Base-by-base conservation (phyloP, 2,329 filamentous ascomycete genomes). In the Neoscytalidium dimidiatum region DNA sequence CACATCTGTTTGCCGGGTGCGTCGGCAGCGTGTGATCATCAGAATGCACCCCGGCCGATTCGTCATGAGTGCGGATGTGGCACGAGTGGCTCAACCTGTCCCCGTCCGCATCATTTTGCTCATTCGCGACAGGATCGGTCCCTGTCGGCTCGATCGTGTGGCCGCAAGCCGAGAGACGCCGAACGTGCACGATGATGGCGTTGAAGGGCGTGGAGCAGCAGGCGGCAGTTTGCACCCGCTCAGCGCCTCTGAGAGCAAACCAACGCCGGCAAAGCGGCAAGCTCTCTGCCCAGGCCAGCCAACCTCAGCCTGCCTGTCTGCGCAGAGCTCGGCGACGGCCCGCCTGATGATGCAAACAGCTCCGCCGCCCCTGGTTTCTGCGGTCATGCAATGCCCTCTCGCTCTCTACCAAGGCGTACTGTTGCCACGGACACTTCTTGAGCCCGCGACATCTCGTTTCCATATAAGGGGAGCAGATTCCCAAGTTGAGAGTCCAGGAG, bases 11-110 rank as follows among this genome's bases (percentile, higher is more conserved):
- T 44, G 53, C 53, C 21, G 49, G 49, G 49, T 21, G 49, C 17
- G 8, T 33, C 28, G 19, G 52, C 53, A 43, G 35, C 53, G 53
- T 58, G 53, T 58, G 53, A 58, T 58, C 53, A 29, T 11, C 46
- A 29, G 6, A 17, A 44, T 9, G 35, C 43, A 52, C 48, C 49
- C 60, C 48, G 41, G 60, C 60, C 60, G 33, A 17, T 31, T 43
- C 41, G 60, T 63, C 60, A 63, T 63, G 60, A 63, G 60, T 35
- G 60, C 60, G 29, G 48, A n/a, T 21, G 33, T 23, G 48, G 60
- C 46, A 52, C 49, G 48, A 41, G 46, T 33, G 33, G 46, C 31
- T 63, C 35, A 38, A 26, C 19, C 28, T 33, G 14, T 26, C 8
- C 49, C n/a, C 17, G 6, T 41, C 43, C 43, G n/a, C 38, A n/a